Percentiles rank a stretch among this genome's conserved stretches.
Conservation (phyloP, 768 basidiomycete genomes). For the Rhizopogon sp. region DNA sequence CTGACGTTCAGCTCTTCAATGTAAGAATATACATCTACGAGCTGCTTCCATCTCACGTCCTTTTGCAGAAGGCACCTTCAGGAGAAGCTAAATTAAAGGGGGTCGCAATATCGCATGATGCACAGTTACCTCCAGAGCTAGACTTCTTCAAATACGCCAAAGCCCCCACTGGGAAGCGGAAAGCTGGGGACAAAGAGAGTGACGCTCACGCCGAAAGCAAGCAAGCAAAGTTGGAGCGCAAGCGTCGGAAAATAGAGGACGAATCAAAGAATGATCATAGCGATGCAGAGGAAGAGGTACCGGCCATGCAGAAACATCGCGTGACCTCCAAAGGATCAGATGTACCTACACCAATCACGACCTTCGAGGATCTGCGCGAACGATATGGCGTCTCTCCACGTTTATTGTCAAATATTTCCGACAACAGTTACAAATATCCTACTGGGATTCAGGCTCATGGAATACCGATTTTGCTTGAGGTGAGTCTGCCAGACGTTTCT, state of each 20-base stretch:
- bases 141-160: constrained; percentile 92
- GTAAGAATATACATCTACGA: constrained; percentile 33
- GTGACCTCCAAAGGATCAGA: constrained; percentile 71
- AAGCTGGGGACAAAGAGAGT: constrained; percentile 22
- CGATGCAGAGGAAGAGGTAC: constrained; percentile 14
- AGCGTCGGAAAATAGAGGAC: constrained; percentile 25
- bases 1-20: constrained; percentile 67
- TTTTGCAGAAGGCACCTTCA: constrained; percentile 19
- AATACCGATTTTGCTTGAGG: constrained; percentile 77
- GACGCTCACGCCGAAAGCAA: constrained; percentile 9
- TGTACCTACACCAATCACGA: constrained; percentile 53
- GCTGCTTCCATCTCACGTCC: not conserved
- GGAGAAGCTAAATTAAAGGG: constrained; percentile 19
- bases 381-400: constrained; percentile 56
- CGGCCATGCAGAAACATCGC: constrained; percentile 46
- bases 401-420: constrained; percentile 58
- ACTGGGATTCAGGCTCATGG: constrained; percentile 81
- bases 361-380: constrained; percentile 55
- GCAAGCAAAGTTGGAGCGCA: constrained; percentile 12
- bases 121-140: constrained; percentile 66
- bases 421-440: constrained; percentile 58
- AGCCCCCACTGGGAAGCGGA: constrained; percentile 49
- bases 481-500: constrained; percentile 24
- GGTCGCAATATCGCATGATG: constrained; percentile 23
- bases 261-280: constrained; percentile 19